Conservation (phyloP, 116 monocot species). For the Zostera marina region DNA sequence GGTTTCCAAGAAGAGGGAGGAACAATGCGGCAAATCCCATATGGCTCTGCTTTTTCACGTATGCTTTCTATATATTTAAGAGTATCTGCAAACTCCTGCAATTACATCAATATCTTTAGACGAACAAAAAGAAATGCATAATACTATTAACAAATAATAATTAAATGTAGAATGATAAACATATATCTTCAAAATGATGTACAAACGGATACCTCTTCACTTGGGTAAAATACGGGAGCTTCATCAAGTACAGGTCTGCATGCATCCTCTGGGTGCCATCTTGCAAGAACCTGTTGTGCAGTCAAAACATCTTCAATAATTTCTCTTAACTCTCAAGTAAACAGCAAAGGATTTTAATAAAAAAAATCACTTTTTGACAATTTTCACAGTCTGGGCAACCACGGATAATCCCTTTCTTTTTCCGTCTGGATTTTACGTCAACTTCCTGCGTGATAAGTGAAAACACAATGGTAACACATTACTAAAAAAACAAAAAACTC, state of each 20-base stretch:
- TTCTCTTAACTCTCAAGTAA: neutral
- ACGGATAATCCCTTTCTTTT: slow-evolving; percentile 68
- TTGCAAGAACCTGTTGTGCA: slow-evolving; percentile 39
- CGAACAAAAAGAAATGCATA: slow-evolving; percentile 2
- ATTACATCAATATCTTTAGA: neutral
- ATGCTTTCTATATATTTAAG: slow-evolving; percentile 72
- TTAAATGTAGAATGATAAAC: too few species aligned
- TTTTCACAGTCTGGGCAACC: slow-evolving; percentile 55
- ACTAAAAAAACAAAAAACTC: slow-evolving; percentile 1
- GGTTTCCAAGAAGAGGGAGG: slow-evolving; percentile 86
- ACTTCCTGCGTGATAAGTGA: slow-evolving; percentile 17
- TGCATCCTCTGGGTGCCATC: slow-evolving; percentile 60
- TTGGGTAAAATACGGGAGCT: slow-evolving; percentile 85
- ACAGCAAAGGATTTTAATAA: neutral
- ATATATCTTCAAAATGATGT: neutral
- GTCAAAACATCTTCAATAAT: neutral
- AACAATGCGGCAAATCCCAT: slow-evolving; percentile 89
- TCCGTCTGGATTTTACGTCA: slow-evolving; percentile 13
- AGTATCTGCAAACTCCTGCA: slow-evolving; percentile 81
- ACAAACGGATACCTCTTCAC: slow-evolving; percentile 67
- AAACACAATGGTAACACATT: neutral
- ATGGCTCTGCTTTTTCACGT: slow-evolving; percentile 55
- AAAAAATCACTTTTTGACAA: slow-evolving; percentile 64
- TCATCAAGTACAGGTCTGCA: slow-evolving; percentile 53
- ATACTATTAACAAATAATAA: neutral